Evolutionary conservation across 2,329 filamentous ascomycete genomes (phyloP).

Genomic region (Torrubiella hemipterigena): DNA sequence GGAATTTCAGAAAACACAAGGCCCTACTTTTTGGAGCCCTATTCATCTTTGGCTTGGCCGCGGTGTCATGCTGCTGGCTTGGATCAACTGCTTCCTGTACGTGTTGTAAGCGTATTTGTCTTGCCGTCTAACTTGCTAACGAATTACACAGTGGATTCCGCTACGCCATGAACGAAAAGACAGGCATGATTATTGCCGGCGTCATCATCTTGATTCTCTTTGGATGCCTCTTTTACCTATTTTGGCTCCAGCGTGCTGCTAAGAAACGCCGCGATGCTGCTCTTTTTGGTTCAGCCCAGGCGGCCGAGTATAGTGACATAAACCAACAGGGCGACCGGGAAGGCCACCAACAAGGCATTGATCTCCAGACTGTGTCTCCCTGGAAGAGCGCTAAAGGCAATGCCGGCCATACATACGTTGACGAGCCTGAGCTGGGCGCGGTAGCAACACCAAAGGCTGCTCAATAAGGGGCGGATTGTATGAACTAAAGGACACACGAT

Average conservation of each 20-base stretch:
- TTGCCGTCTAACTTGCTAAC: conserved; percentile 7
- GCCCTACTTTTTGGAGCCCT: conserved; percentile 35
- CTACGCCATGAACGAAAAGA: conserved; percentile 2
- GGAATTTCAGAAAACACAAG: conserved; percentile 35
- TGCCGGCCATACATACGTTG: conserved; percentile 16
- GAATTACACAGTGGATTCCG: conserved; percentile 29
- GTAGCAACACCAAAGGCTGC: no score
- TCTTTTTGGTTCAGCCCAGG: conserved; percentile 5
- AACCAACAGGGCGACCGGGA: conserved; percentile 6
- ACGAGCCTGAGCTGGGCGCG: conserved; percentile 17
- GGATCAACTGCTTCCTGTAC: conserved; percentile 45
- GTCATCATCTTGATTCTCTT: conserved; percentile 32
- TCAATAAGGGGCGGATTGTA: no score
- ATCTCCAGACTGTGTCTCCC: conserved; percentile 15
- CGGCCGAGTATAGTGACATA: conserved; percentile 4
- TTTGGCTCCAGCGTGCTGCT: conserved; percentile 15
- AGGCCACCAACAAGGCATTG: conserved; percentile 6
- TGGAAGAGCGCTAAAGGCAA: conserved; percentile 15
- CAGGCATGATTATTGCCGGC: conserved; percentile 32
- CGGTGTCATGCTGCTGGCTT: conserved; percentile 36
- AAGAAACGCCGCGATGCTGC: conserved; percentile 11
- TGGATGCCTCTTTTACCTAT: conserved; percentile 23
- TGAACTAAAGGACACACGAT: no score
- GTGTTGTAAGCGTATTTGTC: no score
- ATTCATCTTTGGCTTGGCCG: conserved; percentile 48